phyloP scores from a whole-genome alignment of 768 basidiomycete genomes.

The Saitozyma podzolica region DNA sequence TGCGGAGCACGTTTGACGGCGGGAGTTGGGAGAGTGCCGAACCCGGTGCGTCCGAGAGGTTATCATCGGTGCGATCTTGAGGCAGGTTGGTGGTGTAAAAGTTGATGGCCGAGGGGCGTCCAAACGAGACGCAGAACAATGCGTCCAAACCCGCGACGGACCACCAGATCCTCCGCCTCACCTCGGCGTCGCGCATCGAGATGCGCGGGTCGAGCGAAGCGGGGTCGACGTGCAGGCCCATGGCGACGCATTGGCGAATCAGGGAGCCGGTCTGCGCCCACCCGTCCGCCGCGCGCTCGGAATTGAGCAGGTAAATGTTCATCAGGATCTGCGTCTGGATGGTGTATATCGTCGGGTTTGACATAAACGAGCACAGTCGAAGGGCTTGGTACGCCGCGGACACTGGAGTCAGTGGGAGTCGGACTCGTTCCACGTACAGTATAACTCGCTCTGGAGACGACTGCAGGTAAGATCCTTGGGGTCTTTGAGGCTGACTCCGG shows the following conservation, averaged over 20 bases:
- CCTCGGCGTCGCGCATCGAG: slow-evolving; percentile 45
- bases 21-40: slow-evolving; percentile 27
- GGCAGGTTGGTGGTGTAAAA: slow-evolving; percentile 50
- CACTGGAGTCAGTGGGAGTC: slow-evolving; percentile 21
- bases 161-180: slow-evolving; percentile 49
- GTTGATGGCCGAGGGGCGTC: slow-evolving; percentile 45
- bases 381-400: slow-evolving; percentile 52
- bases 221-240: slow-evolving; percentile 52
- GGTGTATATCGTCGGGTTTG: slow-evolving; percentile 46
- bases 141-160: slow-evolving; percentile 49
- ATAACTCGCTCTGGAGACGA: slow-evolving; percentile 49
- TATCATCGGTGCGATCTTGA: slow-evolving; percentile 47
- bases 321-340: slow-evolving; percentile 45
- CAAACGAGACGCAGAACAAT: slow-evolving; percentile 46
- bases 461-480: slow-evolving; percentile 47
- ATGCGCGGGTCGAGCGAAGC: slow-evolving; percentile 39
- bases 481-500: slow-evolving; percentile 9
- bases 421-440: slow-evolving; percentile 24
- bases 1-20: slow-evolving; percentile 32
- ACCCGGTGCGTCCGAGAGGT: slow-evolving; percentile 37
- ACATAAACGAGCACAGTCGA: slow-evolving; percentile 48
- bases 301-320: slow-evolving; percentile 45
- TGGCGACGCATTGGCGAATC: slow-evolving; percentile 46
- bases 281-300: slow-evolving; percentile 46
- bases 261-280: slow-evolving; percentile 46